phyloP scores from a whole-genome alignment of 768 basidiomycete species.

The Pisolithus sp. region DNA sequence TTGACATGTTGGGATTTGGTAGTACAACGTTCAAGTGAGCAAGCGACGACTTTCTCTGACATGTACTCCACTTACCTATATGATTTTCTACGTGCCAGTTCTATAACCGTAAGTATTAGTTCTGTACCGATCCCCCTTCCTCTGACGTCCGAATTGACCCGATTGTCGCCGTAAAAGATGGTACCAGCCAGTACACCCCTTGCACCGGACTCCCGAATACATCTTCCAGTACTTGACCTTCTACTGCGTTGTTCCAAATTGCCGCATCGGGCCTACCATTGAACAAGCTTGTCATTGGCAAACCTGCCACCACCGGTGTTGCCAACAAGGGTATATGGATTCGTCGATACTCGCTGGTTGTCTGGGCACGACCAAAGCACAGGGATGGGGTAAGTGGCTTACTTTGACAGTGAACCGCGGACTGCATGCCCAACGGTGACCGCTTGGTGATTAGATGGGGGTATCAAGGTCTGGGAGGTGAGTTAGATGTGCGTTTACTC shows the following conservation, averaged over 20 bases:
- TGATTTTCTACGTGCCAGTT: not conserved
- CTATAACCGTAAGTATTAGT: not conserved
- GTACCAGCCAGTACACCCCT: slow-evolving; percentile 28
- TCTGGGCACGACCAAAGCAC: slow-evolving; percentile 48
- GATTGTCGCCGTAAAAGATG: not conserved
- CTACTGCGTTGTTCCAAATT: slow-evolving; percentile 44
- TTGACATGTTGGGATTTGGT: not conserved
- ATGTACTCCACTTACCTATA: not conserved
- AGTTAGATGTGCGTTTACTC: not conserved
- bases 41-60: not conserved
- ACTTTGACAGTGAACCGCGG: not conserved
- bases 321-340: slow-evolving; percentile 55
- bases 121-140: not conserved
- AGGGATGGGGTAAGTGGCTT: slow-evolving; percentile 58
- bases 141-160: not conserved
- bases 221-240: slow-evolving; percentile 37
- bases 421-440: not conserved
- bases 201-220: slow-evolving; percentile 33
- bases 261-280: slow-evolving; percentile 46
- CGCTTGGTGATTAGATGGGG: slow-evolving; percentile 21
- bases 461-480: slow-evolving; percentile 37
- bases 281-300: slow-evolving; percentile 78
- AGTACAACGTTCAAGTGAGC: slow-evolving; percentile 40
- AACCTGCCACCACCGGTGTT: slow-evolving; percentile 55
- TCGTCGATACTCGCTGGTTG: slow-evolving; percentile 53